Percentiles rank a stretch among this genome's conserved stretches.
Evolutionary conservation across 2,329 filamentous ascomycete species (phyloP).

Genomic region (Fusarium equiseti): DNA sequence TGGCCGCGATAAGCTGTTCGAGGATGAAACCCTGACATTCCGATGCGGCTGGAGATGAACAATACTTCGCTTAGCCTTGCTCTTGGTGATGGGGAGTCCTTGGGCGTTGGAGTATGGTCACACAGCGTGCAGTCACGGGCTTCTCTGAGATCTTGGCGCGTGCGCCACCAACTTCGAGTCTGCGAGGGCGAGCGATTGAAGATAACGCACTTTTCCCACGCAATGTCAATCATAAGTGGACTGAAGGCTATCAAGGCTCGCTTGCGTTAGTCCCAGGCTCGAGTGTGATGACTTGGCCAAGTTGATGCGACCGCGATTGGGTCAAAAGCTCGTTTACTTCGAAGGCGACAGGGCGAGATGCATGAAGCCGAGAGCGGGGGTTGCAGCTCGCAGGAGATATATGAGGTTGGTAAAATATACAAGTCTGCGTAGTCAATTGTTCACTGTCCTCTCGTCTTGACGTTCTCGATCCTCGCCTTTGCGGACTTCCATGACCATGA

Average conservation of each 20-base stretch:
- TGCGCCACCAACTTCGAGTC: not conserved
- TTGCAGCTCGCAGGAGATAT: not conserved
- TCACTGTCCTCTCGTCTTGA: not conserved
- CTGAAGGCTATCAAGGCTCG: not conserved
- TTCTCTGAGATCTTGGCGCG: not conserved
- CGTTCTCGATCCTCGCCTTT: not conserved
- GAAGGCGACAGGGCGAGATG: not conserved
- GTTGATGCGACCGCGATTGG: not conserved
- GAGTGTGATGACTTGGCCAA: not conserved
- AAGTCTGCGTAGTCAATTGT: not conserved
- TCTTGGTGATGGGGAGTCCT: not conserved
- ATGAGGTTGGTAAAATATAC: not conserved
- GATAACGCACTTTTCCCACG: too few relatives aligned
- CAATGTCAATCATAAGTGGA: not conserved
- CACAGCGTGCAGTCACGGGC: not conserved
- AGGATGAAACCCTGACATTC: fast-evolving
- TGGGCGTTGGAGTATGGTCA: not conserved
- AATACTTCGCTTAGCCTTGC: not conserved
- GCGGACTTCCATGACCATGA: not conserved
- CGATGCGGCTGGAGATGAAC: not conserved
- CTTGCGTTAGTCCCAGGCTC: not conserved
- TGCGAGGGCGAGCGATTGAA: not conserved
- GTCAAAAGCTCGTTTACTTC: not conserved
- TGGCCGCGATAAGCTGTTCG: not conserved
- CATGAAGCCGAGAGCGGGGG: not conserved